Evolutionary conservation across 1,284 basidiomycete genomes (phyloP), one percentile per base, ranked within the genome.

Genomic region (Vanrija sp.): DNA sequence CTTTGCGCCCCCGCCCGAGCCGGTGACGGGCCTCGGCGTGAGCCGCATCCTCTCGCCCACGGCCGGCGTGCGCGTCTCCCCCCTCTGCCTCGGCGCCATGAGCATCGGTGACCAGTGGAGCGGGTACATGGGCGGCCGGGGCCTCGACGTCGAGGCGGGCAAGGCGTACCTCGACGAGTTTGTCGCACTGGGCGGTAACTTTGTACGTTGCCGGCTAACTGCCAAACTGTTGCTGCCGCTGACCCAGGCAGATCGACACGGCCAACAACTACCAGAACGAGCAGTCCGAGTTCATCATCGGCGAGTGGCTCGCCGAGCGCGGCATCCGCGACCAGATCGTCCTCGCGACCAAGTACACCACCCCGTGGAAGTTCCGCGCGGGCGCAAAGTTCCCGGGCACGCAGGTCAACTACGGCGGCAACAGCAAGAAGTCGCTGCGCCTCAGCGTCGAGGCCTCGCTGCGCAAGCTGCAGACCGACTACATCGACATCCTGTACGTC

Each of bases 51-150:
- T 81, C 12, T 67, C 76, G 2, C 78, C 78, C n/a, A 72, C 69
- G 31, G 77, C 77, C 15, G 75, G 78, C 14, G 61, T 67, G 23
- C 60, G 69, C 38, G 80, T 82, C 37, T 81, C 79, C 6, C 80
- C 80, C 0, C 66, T 82, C 14, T 75, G 72, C 54, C 71, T 82
- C 8, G 81, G 81, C 14, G 78, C 75, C 14, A 80, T 81, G 80
- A 75, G 71, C 41, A 67, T 81, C 50, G 79, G 79, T 18, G 68
- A 78, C 51, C 72, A 76, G 42, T 79, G 78, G 78, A 65, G 58
- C 7, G 68, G 63, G 9, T 60, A 59, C 19, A 66, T 72, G 66
- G 53, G 53, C 14, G 31, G 42, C 19, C 52, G 51, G 24, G 60
- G 50, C 4, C 52, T 64, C 12, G 45, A 56, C 36, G 22, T 50